phyloP scores from a whole-genome alignment of 176 grass and related monocot species.

The Zoysia pacifica region DNA sequence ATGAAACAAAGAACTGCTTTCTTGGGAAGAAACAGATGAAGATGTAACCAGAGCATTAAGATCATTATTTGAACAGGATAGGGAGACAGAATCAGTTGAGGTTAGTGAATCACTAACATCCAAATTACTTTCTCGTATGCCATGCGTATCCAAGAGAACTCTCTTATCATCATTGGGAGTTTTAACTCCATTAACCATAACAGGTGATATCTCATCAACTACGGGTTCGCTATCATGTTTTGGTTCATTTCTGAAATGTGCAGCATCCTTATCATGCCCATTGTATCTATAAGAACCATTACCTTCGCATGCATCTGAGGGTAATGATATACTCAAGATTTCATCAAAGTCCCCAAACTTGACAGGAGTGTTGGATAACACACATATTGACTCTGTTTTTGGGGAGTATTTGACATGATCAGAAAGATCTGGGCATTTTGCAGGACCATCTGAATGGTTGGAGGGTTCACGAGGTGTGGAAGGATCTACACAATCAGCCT shows the following conservation, averaged over 20 bases:
- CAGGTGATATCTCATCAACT: conserved; percentile 21
- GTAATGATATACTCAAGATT: conserved; percentile 46
- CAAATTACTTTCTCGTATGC: conserved; percentile 24
- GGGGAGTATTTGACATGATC: conserved; percentile 29
- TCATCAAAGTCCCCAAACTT: conserved; percentile 66
- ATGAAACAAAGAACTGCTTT: conserved; percentile 44
- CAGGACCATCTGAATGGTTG: conserved; percentile 37
- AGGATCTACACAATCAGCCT: conserved; percentile 37
- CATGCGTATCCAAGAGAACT: conserved; percentile 34
- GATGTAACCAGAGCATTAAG: conserved; percentile 40
- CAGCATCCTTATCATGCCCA: conserved; percentile 35
- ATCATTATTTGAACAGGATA: conserved; percentile 32
- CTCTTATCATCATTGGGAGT: conserved; percentile 38
- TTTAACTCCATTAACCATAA: conserved; percentile 37
- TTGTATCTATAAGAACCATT: conserved; percentile 34
- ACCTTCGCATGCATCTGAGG: conserved; percentile 46
- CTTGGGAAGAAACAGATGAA: conserved; percentile 43
- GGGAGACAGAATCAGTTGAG: conserved; percentile 28
- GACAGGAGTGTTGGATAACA: conserved; percentile 48
- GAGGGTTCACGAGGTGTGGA: conserved; percentile 35
- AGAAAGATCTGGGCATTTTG: conserved; percentile 40
- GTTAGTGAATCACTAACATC: conserved; percentile 28
- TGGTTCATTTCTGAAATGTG: conserved; percentile 11
- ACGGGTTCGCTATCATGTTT: conserved; percentile 33
- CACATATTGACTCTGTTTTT: conserved; percentile 30